Conservation (phyloP, 1,284 basidiomycete species). For the Ganoderma meredithae region DNA sequence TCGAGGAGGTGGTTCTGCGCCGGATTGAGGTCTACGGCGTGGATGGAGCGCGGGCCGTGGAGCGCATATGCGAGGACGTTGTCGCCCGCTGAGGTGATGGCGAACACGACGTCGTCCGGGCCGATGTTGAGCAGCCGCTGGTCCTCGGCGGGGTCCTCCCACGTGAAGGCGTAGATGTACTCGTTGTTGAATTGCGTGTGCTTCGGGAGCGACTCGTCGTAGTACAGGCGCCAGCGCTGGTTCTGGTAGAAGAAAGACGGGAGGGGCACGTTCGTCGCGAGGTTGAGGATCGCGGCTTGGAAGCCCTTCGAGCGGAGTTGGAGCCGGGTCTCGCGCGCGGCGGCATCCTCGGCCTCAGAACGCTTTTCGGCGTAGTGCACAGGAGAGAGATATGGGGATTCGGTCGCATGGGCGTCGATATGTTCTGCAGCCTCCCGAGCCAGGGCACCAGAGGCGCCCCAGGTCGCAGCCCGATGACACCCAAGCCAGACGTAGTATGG, state of each 20-base stretch:
- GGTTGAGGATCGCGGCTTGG: conserved; percentile 35
- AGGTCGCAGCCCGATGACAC: conserved; percentile 33
- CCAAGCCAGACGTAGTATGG: conserved; percentile 35
- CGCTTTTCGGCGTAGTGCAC: conserved; percentile 29
- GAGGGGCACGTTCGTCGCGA: conserved; percentile 34
- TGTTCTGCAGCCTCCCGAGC: conserved; percentile 29
- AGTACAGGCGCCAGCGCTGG: conserved; percentile 35
- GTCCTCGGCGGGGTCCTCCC: conserved; percentile 36
- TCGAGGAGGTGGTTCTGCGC: conserved; percentile 35
- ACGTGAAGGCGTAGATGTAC: conserved; percentile 36
- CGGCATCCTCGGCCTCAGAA: conserved; percentile 24
- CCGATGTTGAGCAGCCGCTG: conserved; percentile 34
- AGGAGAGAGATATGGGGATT: conserved; percentile 34
- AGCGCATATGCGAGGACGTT: conserved; percentile 34
- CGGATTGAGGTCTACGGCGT: conserved; percentile 36
- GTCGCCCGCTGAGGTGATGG: conserved; percentile 35
- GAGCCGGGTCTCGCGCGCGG: conserved; percentile 25
- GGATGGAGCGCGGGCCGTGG: conserved; percentile 30
- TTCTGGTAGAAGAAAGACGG: conserved; percentile 36
- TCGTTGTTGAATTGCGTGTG: conserved; percentile 34
- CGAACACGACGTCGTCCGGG: conserved; percentile 34
- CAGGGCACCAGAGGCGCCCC: conserved; percentile 19
- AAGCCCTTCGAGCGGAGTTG: conserved; percentile 35
- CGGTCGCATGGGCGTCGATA: conserved; percentile 34
- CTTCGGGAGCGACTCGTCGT: conserved; percentile 34